Base-by-base conservation (phyloP, 1,284 basidiomycete genomes). In the Trichosporon ovoides region DNA sequence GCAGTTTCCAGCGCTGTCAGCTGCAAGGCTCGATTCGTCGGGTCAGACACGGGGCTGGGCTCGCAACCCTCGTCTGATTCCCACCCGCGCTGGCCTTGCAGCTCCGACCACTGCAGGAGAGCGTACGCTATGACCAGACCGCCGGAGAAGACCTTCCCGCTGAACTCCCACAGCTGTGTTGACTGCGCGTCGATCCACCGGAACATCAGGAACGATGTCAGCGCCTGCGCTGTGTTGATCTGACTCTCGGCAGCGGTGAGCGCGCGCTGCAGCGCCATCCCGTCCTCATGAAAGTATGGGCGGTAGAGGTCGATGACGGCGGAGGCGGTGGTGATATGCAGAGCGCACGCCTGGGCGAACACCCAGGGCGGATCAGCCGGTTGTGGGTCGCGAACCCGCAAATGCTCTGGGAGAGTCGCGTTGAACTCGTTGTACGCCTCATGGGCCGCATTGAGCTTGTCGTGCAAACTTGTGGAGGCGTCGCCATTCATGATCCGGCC, bases 91-190 rank as follows among this genome's bases (percentile, higher is more conserved):
- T 31, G 28, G 4, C 28, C 28, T 9, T 31, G 28, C 28, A 31
- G 28, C 7, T 31, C 22, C 14, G 43, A 13, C 9, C 22, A 22
- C 18, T 49, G 37, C 14, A 56, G 55, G 6, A 51, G 36, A 12
- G 55, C 55, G 16, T 56, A 56, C 10, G 55, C 48, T 19, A 56
- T 38, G 13, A 38, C 28, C 24, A 56, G 38, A 20, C 55, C 55
- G 7, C 46, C 55, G 2, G 36, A 51, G 55, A 56, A 56, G 22
- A 38, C 51, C 22, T 52, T 38, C 20, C 24, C 12, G 9, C 51
- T 35, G 22, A 52, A 28, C 51, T 36, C 37, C 51, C 51, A 52
- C 7, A 37, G 51, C 20, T 37, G 37, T 22, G 51, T 24, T 13
- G 33, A 24, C 20, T 22, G 51, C 2, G 48, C 24, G 18, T 50